Evolutionary conservation across 495 filamentous ascomycete genomes (phyloP), one percentile per base, ranked within the genome.

Genomic region (Parathielavia appendiculata): DNA sequence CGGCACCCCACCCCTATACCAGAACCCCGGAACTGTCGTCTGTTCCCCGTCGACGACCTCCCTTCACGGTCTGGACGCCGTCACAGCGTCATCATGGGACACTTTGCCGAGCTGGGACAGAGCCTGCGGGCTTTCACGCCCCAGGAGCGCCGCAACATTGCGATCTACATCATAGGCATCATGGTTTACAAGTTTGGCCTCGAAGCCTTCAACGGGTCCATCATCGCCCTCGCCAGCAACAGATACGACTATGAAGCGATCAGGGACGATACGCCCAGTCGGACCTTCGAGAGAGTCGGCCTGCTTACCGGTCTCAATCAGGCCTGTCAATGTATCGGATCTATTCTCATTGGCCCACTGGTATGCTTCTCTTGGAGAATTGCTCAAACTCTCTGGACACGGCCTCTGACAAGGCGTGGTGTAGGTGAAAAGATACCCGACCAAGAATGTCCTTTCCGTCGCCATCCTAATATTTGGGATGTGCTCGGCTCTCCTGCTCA

Each of bases 161-260:
- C 59, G 32, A 64, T 76, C 35, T 78, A 78, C 60, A 73, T 71
- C 44, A 35, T 56, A 16, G 73, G 72, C 7, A 73, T 75, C 34
- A 75, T 74, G 71, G 62, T 70, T 44, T 77, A 77, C 66, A 76
- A 79, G 56, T 72, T 77, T 30, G 75, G 75, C 2, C 63, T 79
- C 5, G 75, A 77, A 51, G 74, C 72, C 8, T 79, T 77, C 65
- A 77, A 75, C 60, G 73, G 72, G 5, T 73, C 74, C 26, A 68
- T 78, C 19, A 64, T 74, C 30, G 68, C 73, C 2, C 67, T 78
- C 5, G 73, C 75, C 6, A 75, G 69, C 2, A 76, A 76, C 54
- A 68, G 75, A n/a, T 78, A 76, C 57, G 73, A 74, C 60, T 71
- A 70, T 56, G 72, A 74, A 40, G 62, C 72, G 16, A 57, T 59